Base-by-base conservation (phyloP, 768 basidiomycete genomes). In the Auriscalpium vulgare region DNA sequence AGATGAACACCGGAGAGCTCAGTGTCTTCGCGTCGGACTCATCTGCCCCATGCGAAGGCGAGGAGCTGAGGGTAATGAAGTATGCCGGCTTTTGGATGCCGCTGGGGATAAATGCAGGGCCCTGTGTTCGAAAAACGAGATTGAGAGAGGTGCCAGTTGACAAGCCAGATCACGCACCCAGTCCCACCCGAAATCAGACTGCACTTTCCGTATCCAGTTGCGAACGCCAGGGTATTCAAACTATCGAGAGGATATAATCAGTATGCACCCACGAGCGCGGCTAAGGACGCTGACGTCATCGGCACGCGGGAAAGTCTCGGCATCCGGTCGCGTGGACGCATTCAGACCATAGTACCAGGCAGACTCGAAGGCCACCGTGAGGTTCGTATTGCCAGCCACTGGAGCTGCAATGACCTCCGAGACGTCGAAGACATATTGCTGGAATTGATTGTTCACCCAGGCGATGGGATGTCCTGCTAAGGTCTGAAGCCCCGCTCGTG, bases 151-250 rank as follows among this genome's bases (percentile, higher is more conserved):
- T 34, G 29, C 2, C 14, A 9, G 1, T 14, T 34, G 13, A 5
- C 16, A 13, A 13, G 35, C 4, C 34, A 13, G 14, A 16, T 4
- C 6, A 47, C 47, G 21, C 21, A 53, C 51, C 51, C 38, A 53
- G 23, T 83, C 81, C 80, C 81, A 84, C 1, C 82, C 81, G 57
- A 81, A 83, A 62, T 84, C 81, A 4, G 74, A 75, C 34, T 74
- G 69, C 2, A 72, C 70, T 61, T 84, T 82, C 1, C 80, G 74
- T 23, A 81, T 70, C 67, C 72, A 81, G 37, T 73, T 70, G 51
- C 75, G 75, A 44, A 76, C 71, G 13, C 70, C 73, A 14, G 79
- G 75, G 56, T 78, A 80, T 60, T 80, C 80, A 54, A 72, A 81
- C 78, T 81, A 45, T 50, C 17, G 17, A 23, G 29, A 34, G 14